phyloP scores from a whole-genome alignment of 371 early-diverging fungal genomes.

The Mortierella sp. region DNA sequence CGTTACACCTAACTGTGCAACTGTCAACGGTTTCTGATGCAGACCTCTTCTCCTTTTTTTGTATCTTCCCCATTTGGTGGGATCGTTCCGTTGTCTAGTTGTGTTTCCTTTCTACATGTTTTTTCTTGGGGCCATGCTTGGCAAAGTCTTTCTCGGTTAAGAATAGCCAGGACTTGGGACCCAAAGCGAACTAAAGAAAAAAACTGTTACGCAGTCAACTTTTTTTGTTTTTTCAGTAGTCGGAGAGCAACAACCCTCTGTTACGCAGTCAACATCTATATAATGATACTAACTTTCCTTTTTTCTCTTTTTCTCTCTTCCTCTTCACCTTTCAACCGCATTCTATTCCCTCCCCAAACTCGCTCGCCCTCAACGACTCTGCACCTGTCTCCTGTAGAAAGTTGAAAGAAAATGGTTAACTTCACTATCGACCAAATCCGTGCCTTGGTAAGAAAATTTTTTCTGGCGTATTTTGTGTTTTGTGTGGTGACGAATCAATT shows the following conservation, averaged over 20 bases:
- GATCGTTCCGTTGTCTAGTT: not conserved
- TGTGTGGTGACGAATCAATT: not conserved
- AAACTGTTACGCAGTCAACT: conserved; percentile 15
- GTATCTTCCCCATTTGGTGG: not conserved
- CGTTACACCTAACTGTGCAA: conserved; percentile 4
- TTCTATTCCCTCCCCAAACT: conserved; percentile 1
- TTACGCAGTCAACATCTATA: conserved; percentile 15
- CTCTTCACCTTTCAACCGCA: conserved; percentile 2
- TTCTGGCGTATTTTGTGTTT: not conserved
- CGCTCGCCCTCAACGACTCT: conserved; percentile 40
- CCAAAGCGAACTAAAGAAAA: not conserved
- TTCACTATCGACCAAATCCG: conserved; percentile 73
- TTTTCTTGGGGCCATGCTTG: not conserved
- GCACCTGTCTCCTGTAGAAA: conserved; percentile 80
- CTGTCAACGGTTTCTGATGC: not conserved
- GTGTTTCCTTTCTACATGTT: too few relatives aligned
- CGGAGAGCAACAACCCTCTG: conserved; percentile 8
- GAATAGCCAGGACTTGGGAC: not conserved
- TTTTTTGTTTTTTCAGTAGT: conserved; percentile 2
- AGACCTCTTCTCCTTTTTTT: not conserved
- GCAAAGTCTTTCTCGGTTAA: not conserved
- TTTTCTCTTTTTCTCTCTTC: conserved; percentile 3
- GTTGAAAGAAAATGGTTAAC: conserved; percentile 61
- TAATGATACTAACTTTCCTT: conserved; percentile 9
- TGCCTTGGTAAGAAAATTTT: conserved; percentile 87